Evolutionary conservation across 2,329 filamentous ascomycete genomes (phyloP), one percentile per base, ranked within the genome.

Genomic region (Paracorniculantispora psalliotae): DNA sequence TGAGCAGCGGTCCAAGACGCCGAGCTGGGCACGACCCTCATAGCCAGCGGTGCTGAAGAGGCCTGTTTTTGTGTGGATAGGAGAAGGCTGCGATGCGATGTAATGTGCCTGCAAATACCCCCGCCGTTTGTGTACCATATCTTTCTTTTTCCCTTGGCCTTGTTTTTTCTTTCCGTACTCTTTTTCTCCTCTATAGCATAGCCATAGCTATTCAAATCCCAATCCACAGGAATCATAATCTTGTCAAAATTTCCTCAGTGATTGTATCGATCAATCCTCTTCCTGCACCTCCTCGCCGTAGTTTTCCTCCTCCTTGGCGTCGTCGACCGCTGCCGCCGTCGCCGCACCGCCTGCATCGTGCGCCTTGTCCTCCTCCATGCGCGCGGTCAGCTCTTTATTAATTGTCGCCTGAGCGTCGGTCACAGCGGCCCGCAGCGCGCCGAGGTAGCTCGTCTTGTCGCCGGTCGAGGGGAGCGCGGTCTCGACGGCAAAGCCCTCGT

Each of bases 241-340:
- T 37, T 37, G 47, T n/a, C 48, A 33, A n/a, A n/a, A n/a, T n/a
- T 23, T 4, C 26, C 43, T 26, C 9, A 7, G 13, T 23, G 13
- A n/a, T 26, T 53, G 4, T 10, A 58, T 61, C 8, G 19, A 33
- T 69, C 65, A 72, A 26, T 82, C 82, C 58, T 89, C 87, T 44
- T 89, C 87, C 52, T 87, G 85, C 13, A 86, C 83, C 71, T 96
- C 91, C 72, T 96, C 92, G 50, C 91, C 92, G 69, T 96, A 96
- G 69, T 92, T 89, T 67, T 90, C 84, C 68, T 91, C 89, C 68
- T 87, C 85, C 62, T 81, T 80, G 12, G 72, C 77, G 61, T 87
- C 83, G 61, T 84, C 80, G 10, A 77, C 67, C 9, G 61, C 66
- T 53, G 62, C 54, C 43, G 60, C 67, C 51, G 60, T 67, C 61